A percentile compares a stretch with the other conserved stretches of the same genome.
These are phyloP conservation scores for Rubia balearica DNA, from an alignment of 305 asterid species.

Conservation along the genomic window DNA sequence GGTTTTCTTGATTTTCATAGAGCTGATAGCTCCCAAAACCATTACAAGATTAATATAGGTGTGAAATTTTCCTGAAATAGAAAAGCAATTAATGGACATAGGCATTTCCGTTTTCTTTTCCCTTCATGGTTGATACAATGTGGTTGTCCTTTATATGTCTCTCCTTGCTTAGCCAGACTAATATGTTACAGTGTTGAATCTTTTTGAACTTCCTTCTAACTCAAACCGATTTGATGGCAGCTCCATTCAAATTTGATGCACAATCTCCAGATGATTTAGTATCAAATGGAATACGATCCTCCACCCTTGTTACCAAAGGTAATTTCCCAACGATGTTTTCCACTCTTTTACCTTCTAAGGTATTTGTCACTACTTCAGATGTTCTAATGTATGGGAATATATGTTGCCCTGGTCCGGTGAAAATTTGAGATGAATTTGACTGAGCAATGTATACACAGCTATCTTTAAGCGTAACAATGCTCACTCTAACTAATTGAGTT, in stretches of 20 bases:
- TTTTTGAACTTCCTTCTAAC: slow-evolving; percentile 28
- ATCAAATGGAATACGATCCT: slow-evolving; percentile 46
- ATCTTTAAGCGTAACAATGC: background rate
- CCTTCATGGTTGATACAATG: slow-evolving; percentile 4
- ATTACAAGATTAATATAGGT: slow-evolving; percentile 72
- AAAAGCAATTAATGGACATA: slow-evolving; percentile 25
- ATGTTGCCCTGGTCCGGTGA: slow-evolving; percentile 1
- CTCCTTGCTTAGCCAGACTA: slow-evolving; percentile 13
- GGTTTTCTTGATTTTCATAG: slow-evolving; percentile 56
- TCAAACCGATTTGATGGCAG: slow-evolving; percentile 41
- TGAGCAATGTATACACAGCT: background rate
- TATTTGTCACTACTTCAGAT: background rate
- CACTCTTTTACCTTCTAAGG: slow-evolving; percentile 14
- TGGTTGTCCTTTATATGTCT: slow-evolving; percentile 14
- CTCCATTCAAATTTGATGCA: slow-evolving; percentile 68
- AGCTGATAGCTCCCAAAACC: slow-evolving; percentile 56
- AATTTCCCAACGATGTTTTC: slow-evolving; percentile 18
- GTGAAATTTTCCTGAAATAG: slow-evolving; percentile 34
- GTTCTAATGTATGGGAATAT: background rate
- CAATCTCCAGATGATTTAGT: slow-evolving; percentile 93
- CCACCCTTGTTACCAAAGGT: slow-evolving; percentile 52
- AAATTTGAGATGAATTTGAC: background rate
- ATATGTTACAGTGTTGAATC: slow-evolving; percentile 1
- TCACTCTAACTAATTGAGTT: slow-evolving; percentile 9
- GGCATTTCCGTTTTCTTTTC: slow-evolving; percentile 8